A percentile compares a stretch with the other conserved stretches of the same genome.
Conservation (phyloP, 257 asterid genomes). For the Hygrophila difformis region DNA sequence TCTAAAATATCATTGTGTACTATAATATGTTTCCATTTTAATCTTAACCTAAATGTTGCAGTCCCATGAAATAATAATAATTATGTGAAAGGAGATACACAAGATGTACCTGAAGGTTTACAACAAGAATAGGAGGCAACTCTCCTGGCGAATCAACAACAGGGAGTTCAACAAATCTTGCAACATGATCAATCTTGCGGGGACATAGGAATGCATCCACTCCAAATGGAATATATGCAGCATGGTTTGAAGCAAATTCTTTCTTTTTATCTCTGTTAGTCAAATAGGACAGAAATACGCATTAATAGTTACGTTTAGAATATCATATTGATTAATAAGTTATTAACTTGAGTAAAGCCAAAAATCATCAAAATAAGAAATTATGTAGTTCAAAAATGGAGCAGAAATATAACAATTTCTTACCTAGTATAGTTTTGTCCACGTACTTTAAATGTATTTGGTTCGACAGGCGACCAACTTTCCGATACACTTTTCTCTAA, state of each 20-base stretch:
- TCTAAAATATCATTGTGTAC: constrained; percentile 4
- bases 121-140: constrained; percentile 72
- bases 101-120: constrained; percentile 84
- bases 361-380: too few species aligned
- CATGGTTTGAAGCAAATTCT: constrained; percentile 49
- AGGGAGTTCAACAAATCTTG: constrained; percentile 88
- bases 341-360: too few species aligned
- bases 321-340: too few species aligned
- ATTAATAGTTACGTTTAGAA: too few species aligned
- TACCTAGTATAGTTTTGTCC: constrained; percentile 59
- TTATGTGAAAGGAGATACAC: neutral
- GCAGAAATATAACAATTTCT: constrained; percentile 13
- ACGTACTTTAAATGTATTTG: constrained; percentile 75
- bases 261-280: constrained; percentile 86
- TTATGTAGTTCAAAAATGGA: neutral
- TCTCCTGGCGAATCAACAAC: constrained; percentile 47
- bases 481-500: constrained; percentile 56
- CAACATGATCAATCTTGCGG: constrained; percentile 70
- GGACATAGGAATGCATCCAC: constrained; percentile 79
- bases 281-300: constrained; percentile 2
- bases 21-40: too few species aligned
- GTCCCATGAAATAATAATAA: too few species aligned
- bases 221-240: constrained; percentile 86
- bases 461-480: constrained; percentile 66
- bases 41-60: too few species aligned